Evolutionary conservation across 2,329 filamentous ascomycete species (phyloP).

Genomic region (Fusarium sp.): DNA sequence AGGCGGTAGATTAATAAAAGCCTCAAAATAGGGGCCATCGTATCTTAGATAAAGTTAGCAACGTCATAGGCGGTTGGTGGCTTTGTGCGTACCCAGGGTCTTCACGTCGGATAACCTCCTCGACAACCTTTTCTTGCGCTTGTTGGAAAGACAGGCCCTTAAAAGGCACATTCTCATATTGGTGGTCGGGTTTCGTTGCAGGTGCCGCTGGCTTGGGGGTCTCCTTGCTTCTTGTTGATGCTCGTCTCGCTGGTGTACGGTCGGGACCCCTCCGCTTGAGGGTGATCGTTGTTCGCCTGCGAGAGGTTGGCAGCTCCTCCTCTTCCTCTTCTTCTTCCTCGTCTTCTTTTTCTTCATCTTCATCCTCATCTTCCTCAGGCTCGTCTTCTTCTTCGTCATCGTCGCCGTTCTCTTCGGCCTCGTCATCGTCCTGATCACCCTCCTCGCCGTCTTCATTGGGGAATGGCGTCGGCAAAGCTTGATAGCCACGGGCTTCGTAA

Average conservation of each 20-base stretch:
- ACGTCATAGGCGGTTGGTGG: background rate
- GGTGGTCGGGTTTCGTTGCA: conserved; percentile 61
- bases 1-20: conserved; percentile 83
- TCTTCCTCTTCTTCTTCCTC: conserved; percentile 50
- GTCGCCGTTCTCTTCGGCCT: conserved; percentile 52
- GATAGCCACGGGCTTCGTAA: conserved; percentile 76
- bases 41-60: conserved; percentile 62
- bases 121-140: conserved; percentile 86
- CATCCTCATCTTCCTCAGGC: conserved; percentile 48
- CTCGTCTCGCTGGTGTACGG: conserved; percentile 52
- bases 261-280: conserved; percentile 55
- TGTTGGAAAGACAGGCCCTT: conserved; percentile 82
- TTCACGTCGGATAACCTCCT: conserved; percentile 76
- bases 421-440: conserved; percentile 50
- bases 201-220: conserved; percentile 54
- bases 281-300: conserved; percentile 56
- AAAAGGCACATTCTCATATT: conserved; percentile 71
- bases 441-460: conserved; percentile 48
- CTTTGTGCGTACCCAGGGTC: conserved; percentile 68
- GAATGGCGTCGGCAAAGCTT: conserved; percentile 78
- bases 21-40: conserved; percentile 76
- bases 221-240: conserved; percentile 49
- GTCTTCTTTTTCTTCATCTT: conserved; percentile 50
- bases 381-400: conserved; percentile 50
- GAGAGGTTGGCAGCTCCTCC: conserved; percentile 49